These are phyloP conservation scores for Hypoxylon crocopeplum DNA, from an alignment of 495 filamentous ascomycete species.

Conservation along the genomic window DNA sequence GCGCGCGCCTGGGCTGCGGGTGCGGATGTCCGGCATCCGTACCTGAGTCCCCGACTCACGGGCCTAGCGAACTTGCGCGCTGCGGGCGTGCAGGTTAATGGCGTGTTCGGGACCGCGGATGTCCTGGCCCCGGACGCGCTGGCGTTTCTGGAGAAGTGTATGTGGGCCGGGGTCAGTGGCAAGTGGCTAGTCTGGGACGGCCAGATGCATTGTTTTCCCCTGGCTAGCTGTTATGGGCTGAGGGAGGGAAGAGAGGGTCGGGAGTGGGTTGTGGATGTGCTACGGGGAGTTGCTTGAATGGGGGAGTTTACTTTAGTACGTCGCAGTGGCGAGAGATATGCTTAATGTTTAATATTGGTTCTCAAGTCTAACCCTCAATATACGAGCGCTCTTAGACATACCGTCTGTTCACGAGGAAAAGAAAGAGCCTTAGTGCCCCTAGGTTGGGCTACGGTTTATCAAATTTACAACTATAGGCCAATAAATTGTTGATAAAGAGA, in stretches of 20 bases:
- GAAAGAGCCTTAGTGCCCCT: too few species aligned
- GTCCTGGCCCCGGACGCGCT: conserved; percentile 48
- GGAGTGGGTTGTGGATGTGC: conserved; percentile 45
- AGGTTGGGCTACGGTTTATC: too few species aligned
- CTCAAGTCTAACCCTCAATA: too few species aligned
- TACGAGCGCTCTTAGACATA: too few species aligned
- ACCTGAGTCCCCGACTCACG: neutral
- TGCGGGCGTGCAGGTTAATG: conserved; percentile 46
- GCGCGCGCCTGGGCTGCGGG: conserved; percentile 44
- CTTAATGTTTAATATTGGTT: too few species aligned
- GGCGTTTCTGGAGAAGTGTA: conserved; percentile 43
- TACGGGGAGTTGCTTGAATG: neutral
- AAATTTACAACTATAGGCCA: too few species aligned
- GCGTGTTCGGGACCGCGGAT: conserved; percentile 46
- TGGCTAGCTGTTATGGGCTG: conserved; percentile 46
- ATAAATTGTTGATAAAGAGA: too few species aligned
- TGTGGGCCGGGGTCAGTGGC: conserved; percentile 40
- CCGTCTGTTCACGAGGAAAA: too few species aligned
- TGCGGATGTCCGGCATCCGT: conserved; percentile 30
- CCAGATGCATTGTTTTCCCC: conserved; percentile 55
- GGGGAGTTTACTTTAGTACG: too few species aligned
- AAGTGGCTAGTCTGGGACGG: conserved; percentile 55
- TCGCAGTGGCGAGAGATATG: too few species aligned
- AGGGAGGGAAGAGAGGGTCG: conserved; percentile 44
- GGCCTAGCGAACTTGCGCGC: neutral